Evolutionary conservation across 1,284 basidiomycete species (phyloP).

Genomic region (Mycosarcoma maydis): DNA sequence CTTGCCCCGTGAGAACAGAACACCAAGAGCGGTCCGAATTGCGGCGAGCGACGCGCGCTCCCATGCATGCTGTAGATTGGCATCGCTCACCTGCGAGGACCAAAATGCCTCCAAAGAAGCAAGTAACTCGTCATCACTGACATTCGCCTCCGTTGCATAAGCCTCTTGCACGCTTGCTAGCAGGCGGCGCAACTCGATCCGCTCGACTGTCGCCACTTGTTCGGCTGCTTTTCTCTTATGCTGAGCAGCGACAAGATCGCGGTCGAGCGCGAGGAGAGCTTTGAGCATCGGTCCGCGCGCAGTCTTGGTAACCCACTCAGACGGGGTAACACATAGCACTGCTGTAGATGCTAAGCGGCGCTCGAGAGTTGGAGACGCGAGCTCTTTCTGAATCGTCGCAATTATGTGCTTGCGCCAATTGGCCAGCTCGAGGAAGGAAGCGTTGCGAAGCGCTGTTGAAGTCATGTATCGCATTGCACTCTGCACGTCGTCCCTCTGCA

Average conservation of each 20-base stretch:
- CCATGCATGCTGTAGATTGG: conserved; percentile 1
- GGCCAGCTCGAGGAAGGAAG: conserved; percentile 49
- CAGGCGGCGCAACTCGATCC: conserved; percentile 22
- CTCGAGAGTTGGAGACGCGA: conserved; percentile 3
- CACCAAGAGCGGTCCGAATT: conserved; percentile 4
- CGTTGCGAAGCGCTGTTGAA: conserved; percentile 25
- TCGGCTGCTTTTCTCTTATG: neutral
- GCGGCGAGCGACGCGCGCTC: conserved; percentile 22
- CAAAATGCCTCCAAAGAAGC: conserved; percentile 11
- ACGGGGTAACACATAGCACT: conserved; percentile 17
- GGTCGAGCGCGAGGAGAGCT: conserved; percentile 25
- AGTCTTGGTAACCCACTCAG: conserved; percentile 32
- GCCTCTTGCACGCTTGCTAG: conserved; percentile 14
- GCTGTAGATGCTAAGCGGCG: conserved; percentile 13
- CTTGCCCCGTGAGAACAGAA: conserved; percentile 12
- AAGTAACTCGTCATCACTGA: conserved; percentile 9
- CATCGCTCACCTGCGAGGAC: neutral
- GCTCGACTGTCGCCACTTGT: neutral
- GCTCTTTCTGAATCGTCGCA: conserved; percentile 2
- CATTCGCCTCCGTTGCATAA: conserved; percentile 15
- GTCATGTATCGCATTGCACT: conserved; percentile 18
- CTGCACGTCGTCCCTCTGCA: neutral
- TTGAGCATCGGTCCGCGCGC: conserved; percentile 17
- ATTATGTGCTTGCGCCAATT: conserved; percentile 41
- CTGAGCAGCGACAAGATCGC: conserved; percentile 9